Conservation (phyloP, 2,329 filamentous ascomycete genomes). For the Aschersonia sp. region DNA sequence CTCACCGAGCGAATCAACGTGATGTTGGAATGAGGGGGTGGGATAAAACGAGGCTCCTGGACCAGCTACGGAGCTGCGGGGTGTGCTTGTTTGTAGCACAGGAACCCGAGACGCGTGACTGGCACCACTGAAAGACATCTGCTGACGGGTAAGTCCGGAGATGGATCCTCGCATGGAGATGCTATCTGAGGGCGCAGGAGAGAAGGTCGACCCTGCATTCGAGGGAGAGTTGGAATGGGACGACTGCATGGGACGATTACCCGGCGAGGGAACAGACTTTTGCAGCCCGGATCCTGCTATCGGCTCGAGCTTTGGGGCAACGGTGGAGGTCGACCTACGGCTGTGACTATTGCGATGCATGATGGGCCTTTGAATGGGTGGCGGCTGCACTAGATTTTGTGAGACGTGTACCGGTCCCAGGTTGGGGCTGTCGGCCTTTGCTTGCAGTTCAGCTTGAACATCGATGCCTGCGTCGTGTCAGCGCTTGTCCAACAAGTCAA, state of each 20-base stretch:
- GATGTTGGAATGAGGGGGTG: conserved; percentile 72
- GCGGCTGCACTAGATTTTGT: conserved; percentile 56
- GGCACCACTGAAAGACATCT: conserved; percentile 14
- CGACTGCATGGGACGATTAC: conserved; percentile 67
- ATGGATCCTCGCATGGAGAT: conserved; percentile 28
- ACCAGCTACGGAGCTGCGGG: conserved; percentile 20
- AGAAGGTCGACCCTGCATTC: conserved; percentile 29
- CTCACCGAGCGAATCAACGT: conserved; percentile 94
- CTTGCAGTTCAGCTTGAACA: conserved; percentile 86
- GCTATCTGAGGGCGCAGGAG: conserved; percentile 31
- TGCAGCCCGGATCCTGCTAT: conserved; percentile 28
- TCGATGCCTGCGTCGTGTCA: conserved; percentile 59
- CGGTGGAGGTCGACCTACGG: conserved; percentile 57
- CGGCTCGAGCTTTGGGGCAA: conserved; percentile 60
- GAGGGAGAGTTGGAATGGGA: conserved; percentile 54
- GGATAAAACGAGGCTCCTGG: conserved; percentile 54
- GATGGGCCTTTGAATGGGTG: conserved; percentile 66
- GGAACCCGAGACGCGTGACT: conserved; percentile 14
- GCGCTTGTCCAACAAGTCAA: not conserved
- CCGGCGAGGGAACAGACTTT: conserved; percentile 48
- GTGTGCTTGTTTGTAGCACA: conserved; percentile 20
- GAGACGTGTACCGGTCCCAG: conserved; percentile 54
- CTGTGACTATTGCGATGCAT: conserved; percentile 68
- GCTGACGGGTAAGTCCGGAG: conserved; percentile 15
- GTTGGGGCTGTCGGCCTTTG: conserved; percentile 80